Base-by-base conservation (phyloP, 345 rosid species). In the Dipteronia sinensis region DNA sequence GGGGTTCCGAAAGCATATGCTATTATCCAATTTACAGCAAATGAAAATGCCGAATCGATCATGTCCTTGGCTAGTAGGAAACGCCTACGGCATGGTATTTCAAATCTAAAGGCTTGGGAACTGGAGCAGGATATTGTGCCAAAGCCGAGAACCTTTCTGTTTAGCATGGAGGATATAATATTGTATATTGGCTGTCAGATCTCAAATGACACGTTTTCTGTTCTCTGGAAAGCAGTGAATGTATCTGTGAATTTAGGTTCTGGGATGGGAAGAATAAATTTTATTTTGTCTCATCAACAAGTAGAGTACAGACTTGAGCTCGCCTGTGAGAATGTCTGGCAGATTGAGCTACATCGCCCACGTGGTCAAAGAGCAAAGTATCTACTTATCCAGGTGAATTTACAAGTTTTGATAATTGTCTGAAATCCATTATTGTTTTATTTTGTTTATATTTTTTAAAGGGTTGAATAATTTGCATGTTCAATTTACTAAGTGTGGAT, bases 131-230 rank as follows among this genome's bases (percentile, higher is more conserved):
- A 92, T 82, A 88, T 89, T 58, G 87, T 90, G 25, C 95, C 93
- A 0, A 91, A 71, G 71, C 97, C 97, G 0, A 78, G 94, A 81
- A 80, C 78, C 44, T 79, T 75, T 3, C 7, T 69, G 20, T 87
- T 85, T 69, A 72, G 16, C 44, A 83, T 91, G 72, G 82, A 89
- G 11, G 66, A 63, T 42, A 22, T 85, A 38, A 80, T 38, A 8
- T 69, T 94, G 89, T 80, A 83, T 75, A 90, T 91, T 76, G 97
- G 98, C 34, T 93, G 95, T 82, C 97, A 90, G 69, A 78, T 85
- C 22, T 87, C 94, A 0, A 58, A 84, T 0, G 82, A 81, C 11
- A 84, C 70, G 75, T 77, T 94, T 72, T 82, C 82, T 20, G 82
- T 80, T 75, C 75, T 94, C 3, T 91, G 97, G 94, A 66, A 23